Evolutionary conservation across 2,329 filamentous ascomycete species (phyloP).

Genomic region (Plenodomus lindquistii): DNA sequence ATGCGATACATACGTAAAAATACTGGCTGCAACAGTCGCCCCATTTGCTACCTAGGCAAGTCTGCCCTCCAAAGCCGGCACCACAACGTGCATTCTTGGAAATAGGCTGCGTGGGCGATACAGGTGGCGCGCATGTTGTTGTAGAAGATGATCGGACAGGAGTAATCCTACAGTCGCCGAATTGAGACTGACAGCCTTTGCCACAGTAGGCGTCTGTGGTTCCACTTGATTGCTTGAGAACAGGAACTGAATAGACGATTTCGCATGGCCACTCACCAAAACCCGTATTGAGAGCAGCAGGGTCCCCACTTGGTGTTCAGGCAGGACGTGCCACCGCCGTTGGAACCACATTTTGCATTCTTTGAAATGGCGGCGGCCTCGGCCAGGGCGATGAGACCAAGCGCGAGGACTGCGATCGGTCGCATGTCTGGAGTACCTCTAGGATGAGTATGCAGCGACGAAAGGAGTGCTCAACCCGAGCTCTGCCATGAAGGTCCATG

Average conservation of each 20-base stretch:
- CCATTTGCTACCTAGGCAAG: background rate
- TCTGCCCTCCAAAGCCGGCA: background rate
- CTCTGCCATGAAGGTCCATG: too few relatives aligned
- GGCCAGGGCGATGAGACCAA: background rate
- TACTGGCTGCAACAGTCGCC: constrained; percentile 1
- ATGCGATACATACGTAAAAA: too few relatives aligned
- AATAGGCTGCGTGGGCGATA: too few relatives aligned
- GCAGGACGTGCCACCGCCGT: background rate
- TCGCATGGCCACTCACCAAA: background rate
- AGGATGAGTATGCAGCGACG: background rate
- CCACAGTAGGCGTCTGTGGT: background rate
- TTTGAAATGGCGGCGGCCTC: background rate
- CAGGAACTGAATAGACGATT: background rate
- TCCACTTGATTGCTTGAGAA: background rate
- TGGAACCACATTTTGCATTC: background rate
- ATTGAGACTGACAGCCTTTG: background rate
- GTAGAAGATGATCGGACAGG: background rate
- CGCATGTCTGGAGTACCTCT: background rate
- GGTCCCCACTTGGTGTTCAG: background rate
- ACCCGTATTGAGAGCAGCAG: background rate
- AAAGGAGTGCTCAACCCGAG: too few relatives aligned
- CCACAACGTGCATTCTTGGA: constrained; percentile 3
- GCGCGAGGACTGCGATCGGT: background rate
- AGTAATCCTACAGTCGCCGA: background rate
- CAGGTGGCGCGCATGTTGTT: too few relatives aligned